Percentiles rank a stretch among this genome's conserved stretches.
phyloP scores from a whole-genome alignment of 2,329 filamentous ascomycete species.

The Pyricularia pennisetigena region DNA sequence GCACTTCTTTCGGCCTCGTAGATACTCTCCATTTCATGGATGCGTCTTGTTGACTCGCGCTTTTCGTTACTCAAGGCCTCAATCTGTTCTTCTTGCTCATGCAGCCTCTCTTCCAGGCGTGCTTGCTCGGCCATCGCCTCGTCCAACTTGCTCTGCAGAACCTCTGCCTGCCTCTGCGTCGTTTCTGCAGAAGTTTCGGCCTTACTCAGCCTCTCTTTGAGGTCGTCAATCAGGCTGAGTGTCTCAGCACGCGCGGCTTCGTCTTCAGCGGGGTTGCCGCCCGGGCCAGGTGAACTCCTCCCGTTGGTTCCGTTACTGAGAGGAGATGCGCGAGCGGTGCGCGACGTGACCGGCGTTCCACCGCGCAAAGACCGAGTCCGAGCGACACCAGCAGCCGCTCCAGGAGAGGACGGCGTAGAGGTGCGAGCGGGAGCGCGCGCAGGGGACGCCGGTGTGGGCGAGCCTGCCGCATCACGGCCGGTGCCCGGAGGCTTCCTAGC shows the following conservation, averaged over 20 bases:
- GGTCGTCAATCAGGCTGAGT: conserved; percentile 68
- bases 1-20: conserved; percentile 85
- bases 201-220: conserved; percentile 73
- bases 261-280: conserved; percentile 34
- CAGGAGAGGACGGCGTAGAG: conserved; percentile 36
- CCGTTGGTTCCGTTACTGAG: conserved; percentile 23
- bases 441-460: conserved; percentile 25
- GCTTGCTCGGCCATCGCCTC: conserved; percentile 76
- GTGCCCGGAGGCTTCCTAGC: conserved; percentile 42
- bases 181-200: conserved; percentile 71
- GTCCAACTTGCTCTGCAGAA: conserved; percentile 77
- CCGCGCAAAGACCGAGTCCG: conserved; percentile 57
- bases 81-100: conserved; percentile 77
- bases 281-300: conserved; percentile 7
- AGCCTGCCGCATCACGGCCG: conserved; percentile 31
- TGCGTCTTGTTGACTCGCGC: conserved; percentile 71
- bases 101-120: conserved; percentile 76
- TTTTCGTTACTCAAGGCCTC: conserved; percentile 78
- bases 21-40: conserved; percentile 83
- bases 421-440: conserved; percentile 28
- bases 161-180: conserved; percentile 73
- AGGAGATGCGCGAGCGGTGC: conserved; percentile 49
- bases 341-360: conserved; percentile 61
- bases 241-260: conserved; percentile 73
- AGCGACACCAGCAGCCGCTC: conserved; percentile 29